phyloP scores from a whole-genome alignment of 345 rosid genomes.

The Eutrema yunnanense region DNA sequence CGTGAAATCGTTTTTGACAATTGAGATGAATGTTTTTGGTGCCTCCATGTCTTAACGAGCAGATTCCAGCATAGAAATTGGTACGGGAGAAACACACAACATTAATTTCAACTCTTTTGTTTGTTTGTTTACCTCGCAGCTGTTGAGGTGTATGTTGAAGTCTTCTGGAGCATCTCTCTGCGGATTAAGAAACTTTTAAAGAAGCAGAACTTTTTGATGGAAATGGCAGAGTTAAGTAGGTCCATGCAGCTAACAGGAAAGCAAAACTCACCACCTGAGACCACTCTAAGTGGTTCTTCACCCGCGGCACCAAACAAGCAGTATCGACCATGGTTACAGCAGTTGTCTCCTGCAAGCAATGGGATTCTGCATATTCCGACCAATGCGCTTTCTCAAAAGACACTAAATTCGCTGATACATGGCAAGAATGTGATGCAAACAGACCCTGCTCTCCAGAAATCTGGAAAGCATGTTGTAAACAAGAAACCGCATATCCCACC shows the following conservation, averaged over 20 bases:
- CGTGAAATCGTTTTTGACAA: not conserved
- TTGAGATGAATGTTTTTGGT: not conserved
- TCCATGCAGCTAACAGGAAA: slow-evolving; percentile 43
- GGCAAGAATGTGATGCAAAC: slow-evolving; percentile 35
- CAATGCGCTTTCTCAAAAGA: slow-evolving; percentile 27
- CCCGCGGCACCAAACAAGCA: slow-evolving; percentile 50
- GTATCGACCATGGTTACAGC: slow-evolving; percentile 85
- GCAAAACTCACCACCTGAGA: slow-evolving; percentile 55
- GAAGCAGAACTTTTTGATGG: slow-evolving; percentile 6
- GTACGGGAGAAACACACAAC: not conserved
- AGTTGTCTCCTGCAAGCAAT: slow-evolving; percentile 35
- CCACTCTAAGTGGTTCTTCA: slow-evolving; percentile 26
- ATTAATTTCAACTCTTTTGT: not conserved
- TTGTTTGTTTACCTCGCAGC: slow-evolving; percentile 10
- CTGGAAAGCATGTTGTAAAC: slow-evolving; percentile 31
- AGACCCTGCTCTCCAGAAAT: slow-evolving; percentile 39
- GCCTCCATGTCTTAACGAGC: not conserved
- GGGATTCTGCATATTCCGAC: slow-evolving; percentile 41
- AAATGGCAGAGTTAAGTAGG: slow-evolving; percentile 16
- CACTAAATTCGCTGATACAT: slow-evolving; percentile 33
- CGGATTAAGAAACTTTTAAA: not conserved
- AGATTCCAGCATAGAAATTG: not conserved
- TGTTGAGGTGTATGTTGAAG: slow-evolving; percentile 4
- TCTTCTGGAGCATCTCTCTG: not conserved
- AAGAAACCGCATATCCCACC: slow-evolving; percentile 44